Base-by-base conservation (phyloP, 176 grass and related monocot species). In the Carex myosuroides region DNA sequence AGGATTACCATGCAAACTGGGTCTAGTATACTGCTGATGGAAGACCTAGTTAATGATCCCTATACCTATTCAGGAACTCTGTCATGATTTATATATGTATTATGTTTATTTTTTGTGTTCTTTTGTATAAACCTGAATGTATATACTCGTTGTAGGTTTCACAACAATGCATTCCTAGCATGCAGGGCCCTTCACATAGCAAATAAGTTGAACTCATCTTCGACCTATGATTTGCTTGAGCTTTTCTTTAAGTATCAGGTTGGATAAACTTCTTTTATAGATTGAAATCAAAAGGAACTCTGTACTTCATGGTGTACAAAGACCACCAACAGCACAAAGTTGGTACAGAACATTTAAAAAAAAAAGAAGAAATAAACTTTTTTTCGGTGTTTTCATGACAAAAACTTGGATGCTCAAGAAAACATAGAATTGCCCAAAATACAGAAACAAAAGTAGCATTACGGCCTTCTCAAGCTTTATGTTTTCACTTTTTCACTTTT, bases 191-290 rank as follows among this genome's bases (percentile, higher is more conserved):
- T 99, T 88, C 86, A 93, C 74, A 95, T 93, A 85, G 93, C 93
- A 84, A 99, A 99, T 88, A 90, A 89, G 29, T 67, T 99, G 66
- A 99, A 99, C 57, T 85, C 89, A 4, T 93, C 93, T 18, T 95
- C 96, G 52, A 92, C 90, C 1, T 95, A 91, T 88, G 91, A 90
- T n/a, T 84, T 99, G 84, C 33, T 95, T 85, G 93, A 99, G 87
- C 30, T 95, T 73, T 95, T 95, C 70, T 99, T 99, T 77, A 92
- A 90, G 69, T 90, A 92, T 30, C 93, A 99, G 93, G 96, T 99
- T 41, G 0, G 21, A 55, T 26, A 3, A 57, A 67, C 52, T 86
- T 57, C 24, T 61, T 76, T 30, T 55, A 54, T 30, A 29, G n/a
- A 10, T 14, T 52, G 21, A 26, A 74, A 52, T 26, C 2, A 12